phyloP scores from a whole-genome alignment of 2,329 filamentous ascomycete genomes.

The Trichoderma sp. region DNA sequence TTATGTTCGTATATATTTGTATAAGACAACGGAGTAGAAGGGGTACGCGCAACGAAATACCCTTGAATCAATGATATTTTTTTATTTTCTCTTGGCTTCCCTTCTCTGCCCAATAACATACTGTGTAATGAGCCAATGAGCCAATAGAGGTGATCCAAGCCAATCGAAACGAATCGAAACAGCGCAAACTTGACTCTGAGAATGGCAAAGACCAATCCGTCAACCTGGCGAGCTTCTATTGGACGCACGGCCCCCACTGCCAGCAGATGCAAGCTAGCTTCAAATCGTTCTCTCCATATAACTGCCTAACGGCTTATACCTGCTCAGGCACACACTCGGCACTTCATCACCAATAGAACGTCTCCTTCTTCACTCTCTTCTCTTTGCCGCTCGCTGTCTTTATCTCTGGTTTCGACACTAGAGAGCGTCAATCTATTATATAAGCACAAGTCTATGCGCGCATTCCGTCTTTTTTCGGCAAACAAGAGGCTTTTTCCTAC shows the following conservation, averaged over 20 bases:
- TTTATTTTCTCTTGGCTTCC: neutral
- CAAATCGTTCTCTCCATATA: neutral
- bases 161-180: neutral
- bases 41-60: neutral
- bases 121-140: neutral
- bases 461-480: neutral
- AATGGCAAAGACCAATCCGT: neutral
- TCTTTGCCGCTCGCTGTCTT: neutral
- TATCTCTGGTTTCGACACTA: neutral
- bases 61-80: neutral
- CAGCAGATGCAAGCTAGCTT: neutral
- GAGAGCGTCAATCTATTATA: neutral
- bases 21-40: neutral
- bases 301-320: neutral
- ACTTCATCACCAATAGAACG: neutral
- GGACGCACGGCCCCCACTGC: neutral
- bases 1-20: neutral
- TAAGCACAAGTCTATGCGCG: neutral
- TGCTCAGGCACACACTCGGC: neutral
- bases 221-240: neutral
- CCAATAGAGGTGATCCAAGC: neutral
- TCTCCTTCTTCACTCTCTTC: neutral
- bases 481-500: neutral
- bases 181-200: neutral
- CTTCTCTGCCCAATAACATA: neutral